phyloP scores from a whole-genome alignment of 1,139 yeast species.

The Debaryomyces subglobosus region DNA sequence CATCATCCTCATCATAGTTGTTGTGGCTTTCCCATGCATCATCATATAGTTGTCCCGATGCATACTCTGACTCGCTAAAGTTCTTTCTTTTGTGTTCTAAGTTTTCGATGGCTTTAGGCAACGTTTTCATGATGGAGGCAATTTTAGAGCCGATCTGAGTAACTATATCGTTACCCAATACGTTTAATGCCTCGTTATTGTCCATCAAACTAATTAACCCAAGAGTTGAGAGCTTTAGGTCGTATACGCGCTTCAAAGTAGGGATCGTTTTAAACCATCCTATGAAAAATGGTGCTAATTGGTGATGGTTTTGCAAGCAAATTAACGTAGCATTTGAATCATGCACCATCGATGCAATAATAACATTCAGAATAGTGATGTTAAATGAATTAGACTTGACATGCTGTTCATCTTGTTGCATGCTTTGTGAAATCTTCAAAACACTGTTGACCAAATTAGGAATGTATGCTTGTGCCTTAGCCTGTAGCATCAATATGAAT shows the following conservation, averaged over 20 bases:
- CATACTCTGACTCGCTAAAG: constrained; percentile 43
- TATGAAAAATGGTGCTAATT: constrained; percentile 56
- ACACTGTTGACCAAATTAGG: constrained; percentile 40
- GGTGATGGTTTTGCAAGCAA: constrained; percentile 50
- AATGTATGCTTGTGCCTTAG: constrained; percentile 41
- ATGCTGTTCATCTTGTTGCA: constrained; percentile 16
- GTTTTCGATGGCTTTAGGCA: constrained; percentile 71
- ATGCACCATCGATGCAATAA: constrained; percentile 66
- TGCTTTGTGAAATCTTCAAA: constrained; percentile 11
- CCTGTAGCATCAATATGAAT: constrained; percentile 52
- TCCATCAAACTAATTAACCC: constrained; percentile 62
- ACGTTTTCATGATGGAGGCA: constrained; percentile 52
- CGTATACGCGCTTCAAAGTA: constrained; percentile 72
- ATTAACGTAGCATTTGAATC: constrained; percentile 59
- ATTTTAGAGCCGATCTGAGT: constrained; percentile 48
- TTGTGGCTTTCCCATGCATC: constrained; percentile 35
- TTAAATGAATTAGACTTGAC: constrained; percentile 46
- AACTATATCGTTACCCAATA: constrained; percentile 20
- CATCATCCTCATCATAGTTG: constrained; percentile 24
- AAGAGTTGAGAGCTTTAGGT: constrained; percentile 72
- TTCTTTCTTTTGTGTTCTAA: constrained; percentile 64
- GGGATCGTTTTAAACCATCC: constrained; percentile 69
- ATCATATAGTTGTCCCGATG: constrained; percentile 15
- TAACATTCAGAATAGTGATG: constrained; percentile 64
- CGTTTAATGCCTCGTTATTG: constrained; percentile 21